Percentiles rank a stretch among this genome's conserved stretches.
Evolutionary conservation across 345 rosid species (phyloP).

Genomic region (Eucalyptus cladocalyx): DNA sequence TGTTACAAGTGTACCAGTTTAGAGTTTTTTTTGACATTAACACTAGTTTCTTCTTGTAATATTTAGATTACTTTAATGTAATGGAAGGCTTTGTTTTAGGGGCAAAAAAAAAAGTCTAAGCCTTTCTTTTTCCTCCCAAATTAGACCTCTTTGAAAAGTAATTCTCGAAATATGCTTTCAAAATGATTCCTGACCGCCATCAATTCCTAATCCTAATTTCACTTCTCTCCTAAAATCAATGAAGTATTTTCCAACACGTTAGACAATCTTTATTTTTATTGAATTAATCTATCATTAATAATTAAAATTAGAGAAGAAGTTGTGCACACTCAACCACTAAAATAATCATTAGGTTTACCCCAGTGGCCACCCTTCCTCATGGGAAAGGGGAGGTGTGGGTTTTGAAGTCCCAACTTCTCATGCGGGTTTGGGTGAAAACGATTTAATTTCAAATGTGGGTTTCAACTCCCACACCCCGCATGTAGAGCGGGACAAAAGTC

Average conservation of each 20-base stretch:
- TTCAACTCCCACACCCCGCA: fast-evolving
- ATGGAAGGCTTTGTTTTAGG: too few species aligned
- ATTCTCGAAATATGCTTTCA: too few species aligned
- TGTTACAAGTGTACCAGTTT: too few species aligned
- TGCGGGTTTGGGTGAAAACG: fast-evolving
- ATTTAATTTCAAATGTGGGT: fast-evolving
- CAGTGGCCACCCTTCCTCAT: too few species aligned
- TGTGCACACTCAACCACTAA: not conserved
- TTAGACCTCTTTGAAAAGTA: not conserved
- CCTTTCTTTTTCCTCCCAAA: not conserved
- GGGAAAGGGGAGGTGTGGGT: too few species aligned
- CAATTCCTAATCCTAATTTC: not conserved
- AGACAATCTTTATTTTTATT: not conserved
- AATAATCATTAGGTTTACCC: too few species aligned
- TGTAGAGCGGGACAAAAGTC: too few species aligned
- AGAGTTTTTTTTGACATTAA: too few species aligned
- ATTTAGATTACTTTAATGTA: too few species aligned
- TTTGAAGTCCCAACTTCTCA: too few species aligned
- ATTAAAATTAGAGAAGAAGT: not conserved
- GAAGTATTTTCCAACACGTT: not conserved
- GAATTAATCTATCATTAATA: not conserved
- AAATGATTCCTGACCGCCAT: not conserved
- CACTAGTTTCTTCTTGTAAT: too few species aligned
- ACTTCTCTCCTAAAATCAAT: not conserved
- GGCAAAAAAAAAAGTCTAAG: not conserved